These are phyloP conservation scores for Wickerhamiella cacticola DNA, from an alignment of 805 yeast species.

Conservation along the genomic window DNA sequence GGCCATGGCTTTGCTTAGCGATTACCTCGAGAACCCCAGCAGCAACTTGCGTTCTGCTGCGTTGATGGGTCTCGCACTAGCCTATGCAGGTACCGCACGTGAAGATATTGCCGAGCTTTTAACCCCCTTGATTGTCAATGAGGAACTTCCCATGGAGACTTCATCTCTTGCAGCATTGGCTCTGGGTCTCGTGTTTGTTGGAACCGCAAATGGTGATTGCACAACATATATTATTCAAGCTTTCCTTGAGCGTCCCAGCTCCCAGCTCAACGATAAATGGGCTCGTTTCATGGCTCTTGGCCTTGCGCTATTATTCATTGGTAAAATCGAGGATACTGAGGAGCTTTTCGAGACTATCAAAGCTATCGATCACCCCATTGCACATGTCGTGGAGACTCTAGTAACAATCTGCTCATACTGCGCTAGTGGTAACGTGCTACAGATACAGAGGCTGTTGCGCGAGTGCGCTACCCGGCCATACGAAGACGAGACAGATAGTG, in stretches of 20 bases:
- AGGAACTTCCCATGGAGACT: constrained; percentile 60
- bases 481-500: constrained; percentile 48
- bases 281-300: constrained; percentile 84
- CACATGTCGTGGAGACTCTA: constrained; percentile 75
- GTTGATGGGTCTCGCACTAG: constrained; percentile 81
- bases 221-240: constrained; percentile 87
- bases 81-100: constrained; percentile 88
- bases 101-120: constrained; percentile 68
- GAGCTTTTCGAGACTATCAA: constrained; percentile 77
- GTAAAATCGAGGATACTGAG: constrained; percentile 89
- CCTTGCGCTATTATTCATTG: constrained; percentile 80
- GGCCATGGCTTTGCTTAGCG: constrained; percentile 69
- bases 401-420: constrained; percentile 91
- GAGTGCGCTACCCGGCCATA: constrained; percentile 59
- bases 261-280: constrained; percentile 75
- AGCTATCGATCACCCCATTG: constrained; percentile 91
- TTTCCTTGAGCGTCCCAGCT: constrained; percentile 67
- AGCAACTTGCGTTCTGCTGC: constrained; percentile 64
- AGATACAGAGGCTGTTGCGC: constrained; percentile 80
- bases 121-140: constrained; percentile 71
- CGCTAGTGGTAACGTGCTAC: constrained; percentile 94
- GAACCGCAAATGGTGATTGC: constrained; percentile 89
- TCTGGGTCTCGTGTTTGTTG: constrained; percentile 87
- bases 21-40: constrained; percentile 57
- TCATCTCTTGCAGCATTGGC: constrained; percentile 82